phyloP scores from a whole-genome alignment of 768 basidiomycete genomes.

The Mrakia blollopis region DNA sequence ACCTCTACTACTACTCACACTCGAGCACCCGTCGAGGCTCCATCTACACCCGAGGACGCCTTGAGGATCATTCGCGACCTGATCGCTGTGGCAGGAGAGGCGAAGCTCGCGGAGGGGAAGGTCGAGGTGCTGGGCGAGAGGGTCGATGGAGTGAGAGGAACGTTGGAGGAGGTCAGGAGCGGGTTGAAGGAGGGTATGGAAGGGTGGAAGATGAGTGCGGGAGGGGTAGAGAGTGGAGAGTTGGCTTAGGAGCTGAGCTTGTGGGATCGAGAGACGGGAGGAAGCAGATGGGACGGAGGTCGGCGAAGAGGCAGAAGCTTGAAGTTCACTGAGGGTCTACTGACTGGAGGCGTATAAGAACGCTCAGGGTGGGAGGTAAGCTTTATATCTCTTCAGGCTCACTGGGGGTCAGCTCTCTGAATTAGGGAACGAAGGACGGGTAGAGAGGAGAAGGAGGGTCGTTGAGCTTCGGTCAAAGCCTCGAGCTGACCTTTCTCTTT shows the following conservation, averaged over 20 bases:
- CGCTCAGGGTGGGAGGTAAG: no score
- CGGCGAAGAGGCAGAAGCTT: no score
- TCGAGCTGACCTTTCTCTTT: no score
- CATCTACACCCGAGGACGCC: not conserved
- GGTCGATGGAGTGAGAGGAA: not conserved
- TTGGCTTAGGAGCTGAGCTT: not conserved
- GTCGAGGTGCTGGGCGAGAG: not conserved
- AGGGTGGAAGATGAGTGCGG: not conserved
- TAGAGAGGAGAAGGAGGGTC: no score
- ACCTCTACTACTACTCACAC: not conserved
- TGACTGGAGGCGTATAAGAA: no score
- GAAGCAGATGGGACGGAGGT: no score
- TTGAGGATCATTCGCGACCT: not conserved
- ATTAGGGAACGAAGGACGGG: no score
- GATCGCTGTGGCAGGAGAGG: not conserved
- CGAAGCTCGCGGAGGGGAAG: conserved; percentile 4
- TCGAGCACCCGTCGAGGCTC: not conserved
- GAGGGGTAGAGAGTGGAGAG: not conserved
- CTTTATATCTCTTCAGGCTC: no score
- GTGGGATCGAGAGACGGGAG: no score
- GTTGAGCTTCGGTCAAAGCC: no score
- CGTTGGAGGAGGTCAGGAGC: not conserved
- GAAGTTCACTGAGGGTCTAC: no score
- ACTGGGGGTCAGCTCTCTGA: no score
- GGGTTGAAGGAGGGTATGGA: not conserved